Evolutionary conservation across 2,329 filamentous ascomycete species (phyloP), one percentile per base, ranked within the genome.

Genomic region (Neonectria faginata): DNA sequence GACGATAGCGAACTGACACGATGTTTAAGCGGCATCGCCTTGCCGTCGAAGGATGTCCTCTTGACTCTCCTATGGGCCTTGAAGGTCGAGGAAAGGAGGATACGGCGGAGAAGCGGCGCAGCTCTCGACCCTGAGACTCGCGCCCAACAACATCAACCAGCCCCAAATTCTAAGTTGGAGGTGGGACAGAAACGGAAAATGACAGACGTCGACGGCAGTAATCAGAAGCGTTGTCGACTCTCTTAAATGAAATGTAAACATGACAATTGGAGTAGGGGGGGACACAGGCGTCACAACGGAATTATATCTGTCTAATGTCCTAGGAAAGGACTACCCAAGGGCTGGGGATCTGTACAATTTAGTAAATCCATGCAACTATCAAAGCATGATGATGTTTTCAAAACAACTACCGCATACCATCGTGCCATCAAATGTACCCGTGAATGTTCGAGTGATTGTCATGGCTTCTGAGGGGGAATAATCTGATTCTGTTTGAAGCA

Each of bases 51-150:
- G 70, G 84, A 86, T 73, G 78, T 80, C 45, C 75, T 86, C 66
- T 72, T 86, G 69, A 81, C 84, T 8, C 74, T 86, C 33, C 67
- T 83, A 63, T 86, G 83, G 82, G 77, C 79, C 61, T 71, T 86
- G 7, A 77, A 75, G 59, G 74, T 82, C 44, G 81, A 85, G 70
- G 78, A 81, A 69, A 73, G 75, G 60, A 80, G 75, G 71, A 75
- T 79, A 47, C 67, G 60, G 54, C 68, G 65, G 41, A 71, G 65
- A 66, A 65, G 69, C 27, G 52, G 60, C 53, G 62, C 63, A 62
- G 56, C 54, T 69, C 64, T 72, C 66, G 67, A 72, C 56, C 64
- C 66, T 48, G 68, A 71, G 67, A 74, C 67, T 70, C 66, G 68
- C 65, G 68, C 62, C 68, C 68, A 67, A 58, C 60, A 68, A 71